Conservation (phyloP, 495 filamentous ascomycete genomes). For the Penicillium coprophilum region DNA sequence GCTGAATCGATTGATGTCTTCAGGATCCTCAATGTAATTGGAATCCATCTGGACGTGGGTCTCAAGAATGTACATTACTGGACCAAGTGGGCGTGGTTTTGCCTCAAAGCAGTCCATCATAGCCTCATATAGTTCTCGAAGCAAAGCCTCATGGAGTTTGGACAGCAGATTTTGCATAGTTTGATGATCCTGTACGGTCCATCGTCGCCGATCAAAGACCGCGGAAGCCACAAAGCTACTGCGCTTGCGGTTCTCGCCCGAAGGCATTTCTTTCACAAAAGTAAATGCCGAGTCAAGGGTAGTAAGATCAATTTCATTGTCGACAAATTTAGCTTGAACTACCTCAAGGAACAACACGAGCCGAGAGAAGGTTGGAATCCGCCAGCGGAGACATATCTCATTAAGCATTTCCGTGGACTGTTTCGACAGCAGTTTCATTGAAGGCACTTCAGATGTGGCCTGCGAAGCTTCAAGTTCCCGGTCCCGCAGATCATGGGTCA, state of each 20-base stretch:
- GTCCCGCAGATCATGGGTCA: slow-evolving; percentile 66
- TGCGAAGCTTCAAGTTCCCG: slow-evolving; percentile 53
- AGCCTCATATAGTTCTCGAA: slow-evolving; percentile 83
- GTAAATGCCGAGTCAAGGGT: slow-evolving; percentile 81
- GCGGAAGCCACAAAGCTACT: slow-evolving; percentile 46
- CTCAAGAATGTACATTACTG: slow-evolving; percentile 79
- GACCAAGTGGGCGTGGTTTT: slow-evolving; percentile 77
- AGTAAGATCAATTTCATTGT: slow-evolving; percentile 77
- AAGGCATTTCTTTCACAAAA: slow-evolving; percentile 68
- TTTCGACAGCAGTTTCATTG: slow-evolving; percentile 72
- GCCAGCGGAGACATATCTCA: slow-evolving; percentile 86
- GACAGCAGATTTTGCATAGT: slow-evolving; percentile 72
- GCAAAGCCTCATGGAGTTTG: slow-evolving; percentile 74
- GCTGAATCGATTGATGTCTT: slow-evolving; percentile 67
- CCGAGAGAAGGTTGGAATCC: slow-evolving; percentile 80
- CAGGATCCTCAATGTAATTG: slow-evolving; percentile 64
- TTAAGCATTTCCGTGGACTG: slow-evolving; percentile 78
- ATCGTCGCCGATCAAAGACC: slow-evolving; percentile 60
- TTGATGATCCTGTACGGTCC: slow-evolving; percentile 78
- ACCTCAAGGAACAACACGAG: slow-evolving; percentile 84
- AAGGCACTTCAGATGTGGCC: slow-evolving; percentile 50
- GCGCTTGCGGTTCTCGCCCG: slow-evolving; percentile 50
- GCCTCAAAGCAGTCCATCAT: slow-evolving; percentile 84
- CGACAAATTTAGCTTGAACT: slow-evolving; percentile 76
- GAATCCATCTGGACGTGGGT: slow-evolving; percentile 79